These are phyloP conservation scores for Neospermospora avenae DNA, from an alignment of 2,329 filamentous ascomycete species.

Conservation along the genomic window DNA sequence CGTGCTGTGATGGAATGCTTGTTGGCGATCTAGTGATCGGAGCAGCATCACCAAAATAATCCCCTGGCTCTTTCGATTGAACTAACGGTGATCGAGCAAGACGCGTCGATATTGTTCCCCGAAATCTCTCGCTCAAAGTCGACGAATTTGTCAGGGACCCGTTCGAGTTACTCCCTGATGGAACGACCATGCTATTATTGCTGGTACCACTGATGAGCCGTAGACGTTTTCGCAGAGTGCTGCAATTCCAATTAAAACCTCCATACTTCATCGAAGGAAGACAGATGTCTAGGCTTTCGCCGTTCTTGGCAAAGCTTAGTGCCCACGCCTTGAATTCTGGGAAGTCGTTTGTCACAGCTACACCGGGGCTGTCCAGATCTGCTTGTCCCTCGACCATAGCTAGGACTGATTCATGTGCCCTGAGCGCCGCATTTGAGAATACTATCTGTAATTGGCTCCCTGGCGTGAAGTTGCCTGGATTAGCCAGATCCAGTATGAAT, in stretches of 20 bases:
- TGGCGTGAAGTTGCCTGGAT: constrained; percentile 51
- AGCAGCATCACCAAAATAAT: constrained; percentile 32
- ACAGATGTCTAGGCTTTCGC: constrained; percentile 50
- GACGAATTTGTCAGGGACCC: constrained; percentile 22
- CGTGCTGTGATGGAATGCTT: constrained; percentile 2
- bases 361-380: constrained; percentile 33
- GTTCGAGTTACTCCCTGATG: constrained; percentile 24
- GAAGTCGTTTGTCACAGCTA: constrained; percentile 46
- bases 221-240: constrained; percentile 64
- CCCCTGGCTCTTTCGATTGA: constrained; percentile 20
- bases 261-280: constrained; percentile 58
- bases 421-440: constrained; percentile 67
- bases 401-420: constrained; percentile 38
- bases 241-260: constrained; percentile 66
- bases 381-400: constrained; percentile 31
- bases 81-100: constrained; percentile 17
- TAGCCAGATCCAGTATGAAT: constrained; percentile 68
- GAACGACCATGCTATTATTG: constrained; percentile 28
- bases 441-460: constrained; percentile 55
- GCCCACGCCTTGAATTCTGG: constrained; percentile 68
- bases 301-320: constrained; percentile 51
- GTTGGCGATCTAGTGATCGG: not conserved
- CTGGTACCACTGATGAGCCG: constrained; percentile 62
- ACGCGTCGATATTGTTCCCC: not conserved
- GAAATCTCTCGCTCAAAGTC: constrained; percentile 18